phyloP scores from a whole-genome alignment of 441 rosid genomes.

The Melastoma candidum region DNA sequence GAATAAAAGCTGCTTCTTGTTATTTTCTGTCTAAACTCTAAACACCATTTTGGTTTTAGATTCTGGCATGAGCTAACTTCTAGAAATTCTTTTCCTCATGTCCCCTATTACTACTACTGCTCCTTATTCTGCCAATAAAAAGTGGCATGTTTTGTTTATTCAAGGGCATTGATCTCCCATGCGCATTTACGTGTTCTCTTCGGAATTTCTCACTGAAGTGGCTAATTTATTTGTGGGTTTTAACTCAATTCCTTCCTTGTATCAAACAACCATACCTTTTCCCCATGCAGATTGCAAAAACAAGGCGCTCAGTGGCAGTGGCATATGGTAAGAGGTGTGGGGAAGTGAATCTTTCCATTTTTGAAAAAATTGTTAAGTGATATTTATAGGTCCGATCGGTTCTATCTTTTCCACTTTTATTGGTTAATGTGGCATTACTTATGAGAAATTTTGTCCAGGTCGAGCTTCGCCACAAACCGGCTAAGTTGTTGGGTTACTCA shows the following conservation, averaged over 20 bases:
- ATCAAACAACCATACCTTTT: slow-evolving; percentile 10
- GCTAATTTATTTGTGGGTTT: slow-evolving; percentile 6
- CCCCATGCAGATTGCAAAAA: slow-evolving; percentile 64
- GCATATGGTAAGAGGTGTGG: slow-evolving; percentile 82
- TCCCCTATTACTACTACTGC: too few relatives aligned
- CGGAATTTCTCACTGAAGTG: neutral
- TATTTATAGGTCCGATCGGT: neutral
- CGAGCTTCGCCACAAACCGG: slow-evolving; percentile 74
- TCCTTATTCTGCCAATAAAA: too few relatives aligned
- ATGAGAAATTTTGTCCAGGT: slow-evolving; percentile 34
- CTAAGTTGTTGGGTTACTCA: slow-evolving; percentile 76
- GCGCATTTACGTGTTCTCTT: too few relatives aligned
- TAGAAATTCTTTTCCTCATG: too few relatives aligned
- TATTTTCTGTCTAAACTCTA: too few relatives aligned
- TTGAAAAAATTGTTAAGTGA: slow-evolving; percentile 63
- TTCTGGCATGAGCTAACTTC: too few relatives aligned
- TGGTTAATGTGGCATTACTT: too few relatives aligned
- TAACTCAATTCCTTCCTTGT: too few relatives aligned
- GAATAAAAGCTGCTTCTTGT: too few relatives aligned
- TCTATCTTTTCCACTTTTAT: slow-evolving; percentile 8
- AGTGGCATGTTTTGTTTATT: too few relatives aligned
- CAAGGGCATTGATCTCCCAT: too few relatives aligned
- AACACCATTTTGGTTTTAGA: too few relatives aligned
- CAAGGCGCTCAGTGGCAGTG: slow-evolving; percentile 72
- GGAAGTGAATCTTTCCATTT: slow-evolving; percentile 60